Percentiles rank a stretch among this genome's conserved stretches.
phyloP scores from a whole-genome alignment of 352 stramenopile genomes.

The Globisporangium paddicum region DNA sequence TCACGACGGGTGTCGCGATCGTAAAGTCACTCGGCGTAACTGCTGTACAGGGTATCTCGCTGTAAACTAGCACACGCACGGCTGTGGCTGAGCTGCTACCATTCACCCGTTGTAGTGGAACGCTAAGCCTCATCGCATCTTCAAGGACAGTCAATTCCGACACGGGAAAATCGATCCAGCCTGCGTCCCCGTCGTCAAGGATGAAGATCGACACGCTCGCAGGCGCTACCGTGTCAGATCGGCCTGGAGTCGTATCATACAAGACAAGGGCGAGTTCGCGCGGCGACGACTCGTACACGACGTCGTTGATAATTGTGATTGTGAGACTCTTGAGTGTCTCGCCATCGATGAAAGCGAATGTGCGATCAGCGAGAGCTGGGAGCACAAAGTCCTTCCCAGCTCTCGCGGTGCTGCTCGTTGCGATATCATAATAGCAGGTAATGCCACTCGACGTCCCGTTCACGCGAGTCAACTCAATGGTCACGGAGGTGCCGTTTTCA shows the following conservation, averaged over 20 bases:
- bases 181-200: constrained; percentile 50
- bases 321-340: constrained; percentile 28
- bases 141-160: constrained; percentile 21
- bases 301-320: constrained; percentile 39
- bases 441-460: constrained; percentile 44
- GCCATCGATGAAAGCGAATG: constrained; percentile 36
- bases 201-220: constrained; percentile 28
- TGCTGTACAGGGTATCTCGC: constrained; percentile 13
- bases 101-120: constrained; percentile 27
- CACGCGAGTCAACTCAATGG: constrained; percentile 32
- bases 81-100: constrained; percentile 27
- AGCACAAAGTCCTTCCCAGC: constrained; percentile 32
- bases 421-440: constrained; percentile 27
- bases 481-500: constrained; percentile 34
- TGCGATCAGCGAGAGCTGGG: constrained; percentile 3
- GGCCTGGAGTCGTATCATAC: constrained; percentile 27
- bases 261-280: constrained; percentile 29
- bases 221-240: constrained; percentile 22
- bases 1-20: constrained; percentile 19
- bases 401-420: constrained; percentile 17
- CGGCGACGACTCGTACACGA: constrained; percentile 22
- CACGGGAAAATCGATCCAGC: constrained; percentile 36
- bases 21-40: constrained; percentile 23
- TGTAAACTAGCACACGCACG: constrained; percentile 21
- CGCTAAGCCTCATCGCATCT: constrained; percentile 13